Conservation (phyloP, 1,284 basidiomycete species). For the Moniliella sp. region DNA sequence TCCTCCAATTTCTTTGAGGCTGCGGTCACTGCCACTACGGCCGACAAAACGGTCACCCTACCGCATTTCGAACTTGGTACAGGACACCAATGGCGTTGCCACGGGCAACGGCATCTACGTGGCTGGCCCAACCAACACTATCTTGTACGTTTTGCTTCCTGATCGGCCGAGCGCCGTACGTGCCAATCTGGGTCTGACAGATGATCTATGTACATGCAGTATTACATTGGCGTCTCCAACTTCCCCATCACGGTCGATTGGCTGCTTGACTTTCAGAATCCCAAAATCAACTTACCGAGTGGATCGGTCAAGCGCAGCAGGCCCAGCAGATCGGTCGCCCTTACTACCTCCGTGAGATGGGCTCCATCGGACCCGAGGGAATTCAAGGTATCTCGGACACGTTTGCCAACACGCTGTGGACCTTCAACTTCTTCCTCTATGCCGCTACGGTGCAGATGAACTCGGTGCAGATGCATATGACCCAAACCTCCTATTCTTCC, state of each 20-base stretch:
- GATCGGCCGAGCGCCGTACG: too few species aligned
- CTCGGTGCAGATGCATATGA: slow-evolving; percentile 22
- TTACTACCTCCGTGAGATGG: slow-evolving; percentile 22
- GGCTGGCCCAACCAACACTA: too few species aligned
- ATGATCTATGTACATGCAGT: too few species aligned
- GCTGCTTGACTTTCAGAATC: slow-evolving; percentile 11
- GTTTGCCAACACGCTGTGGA: slow-evolving; percentile 20
- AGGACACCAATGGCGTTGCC: too few species aligned
- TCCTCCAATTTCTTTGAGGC: too few species aligned
- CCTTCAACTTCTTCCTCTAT: slow-evolving; percentile 22
- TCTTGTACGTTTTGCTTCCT: too few species aligned
- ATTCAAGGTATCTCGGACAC: slow-evolving; percentile 12
- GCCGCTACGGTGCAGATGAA: slow-evolving; percentile 10
- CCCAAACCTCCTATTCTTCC: slow-evolving; percentile 9
- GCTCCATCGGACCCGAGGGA: slow-evolving; percentile 16
- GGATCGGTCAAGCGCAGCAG: slow-evolving; percentile 10
- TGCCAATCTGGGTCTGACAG: slow-evolving; percentile 15
- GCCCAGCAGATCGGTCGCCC: slow-evolving; percentile 13
- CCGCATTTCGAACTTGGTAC: slow-evolving; percentile 12
- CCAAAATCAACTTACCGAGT: slow-evolving; percentile 10
- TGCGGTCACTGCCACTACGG: too few species aligned
- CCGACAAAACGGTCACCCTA: too few species aligned
- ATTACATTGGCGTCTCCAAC: slow-evolving; percentile 12
- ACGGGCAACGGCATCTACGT: too few species aligned
- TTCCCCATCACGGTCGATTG: slow-evolving; percentile 7